phyloP scores from a whole-genome alignment of 805 yeast genomes.

The Wickerhamomyces pijperi region DNA sequence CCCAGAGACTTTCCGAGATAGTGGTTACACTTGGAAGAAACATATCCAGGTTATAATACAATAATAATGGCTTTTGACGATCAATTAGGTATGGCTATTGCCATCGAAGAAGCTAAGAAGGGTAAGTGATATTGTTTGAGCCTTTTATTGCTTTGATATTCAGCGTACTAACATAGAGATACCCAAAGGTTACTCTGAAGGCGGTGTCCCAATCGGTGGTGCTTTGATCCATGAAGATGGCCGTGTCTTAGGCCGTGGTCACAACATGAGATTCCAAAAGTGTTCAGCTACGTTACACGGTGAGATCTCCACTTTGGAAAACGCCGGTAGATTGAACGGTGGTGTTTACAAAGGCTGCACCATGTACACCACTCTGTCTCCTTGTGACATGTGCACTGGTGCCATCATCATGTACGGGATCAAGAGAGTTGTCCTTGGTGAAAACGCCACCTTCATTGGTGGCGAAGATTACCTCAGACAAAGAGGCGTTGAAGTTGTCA shows the following conservation, averaged over 20 bases:
- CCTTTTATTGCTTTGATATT: not conserved
- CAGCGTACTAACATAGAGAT: not conserved
- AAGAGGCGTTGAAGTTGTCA: constrained; percentile 65
- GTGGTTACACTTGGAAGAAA: too few relatives aligned
- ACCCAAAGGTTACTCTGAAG: constrained; percentile 51
- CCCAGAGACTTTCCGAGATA: too few relatives aligned
- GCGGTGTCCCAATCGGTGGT: constrained; percentile 87
- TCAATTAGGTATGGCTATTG: constrained; percentile 51
- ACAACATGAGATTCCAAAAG: constrained; percentile 82
- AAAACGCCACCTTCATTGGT: constrained; percentile 72
- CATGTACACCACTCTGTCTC: constrained; percentile 80
- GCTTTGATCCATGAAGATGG: constrained; percentile 69
- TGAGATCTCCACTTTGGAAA: constrained; percentile 80
- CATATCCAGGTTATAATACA: too few relatives aligned
- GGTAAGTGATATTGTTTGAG: constrained; percentile 29
- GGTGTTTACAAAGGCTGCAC: constrained; percentile 74
- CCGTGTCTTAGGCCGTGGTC: constrained; percentile 76
- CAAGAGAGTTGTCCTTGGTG: constrained; percentile 81
- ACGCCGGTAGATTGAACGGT: constrained; percentile 84
- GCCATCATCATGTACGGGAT: constrained; percentile 85
- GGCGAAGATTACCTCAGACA: constrained; percentile 64
- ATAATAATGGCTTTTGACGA: constrained; percentile 46
- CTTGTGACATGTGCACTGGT: constrained; percentile 94
- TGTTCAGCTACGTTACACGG: constrained; percentile 81
- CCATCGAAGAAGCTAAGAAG: constrained; percentile 58